Evolutionary conservation across 2,329 filamentous ascomycete genomes (phyloP), one percentile per base, ranked within the genome.

Genomic region (Epicoccum sorghinum): DNA sequence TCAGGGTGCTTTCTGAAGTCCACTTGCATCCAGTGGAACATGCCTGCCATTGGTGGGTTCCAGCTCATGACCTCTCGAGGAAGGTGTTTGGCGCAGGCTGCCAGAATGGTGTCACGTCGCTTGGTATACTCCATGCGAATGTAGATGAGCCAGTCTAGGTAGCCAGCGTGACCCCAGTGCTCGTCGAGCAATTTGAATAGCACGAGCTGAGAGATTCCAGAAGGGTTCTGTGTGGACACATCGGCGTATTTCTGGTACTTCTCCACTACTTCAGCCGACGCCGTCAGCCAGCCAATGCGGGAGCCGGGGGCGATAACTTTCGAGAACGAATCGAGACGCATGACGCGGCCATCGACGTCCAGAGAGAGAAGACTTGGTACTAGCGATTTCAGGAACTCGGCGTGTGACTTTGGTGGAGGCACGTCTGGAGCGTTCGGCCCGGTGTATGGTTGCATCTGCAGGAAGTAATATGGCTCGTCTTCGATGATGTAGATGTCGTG

Each of bases 381-480:
- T 5, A 96, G 82, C 3, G 83, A 80, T 9, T 82, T 79, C 54
- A 98, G 78, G 74, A 97, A 97, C 9, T 89, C 87, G 4, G 88
- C 84, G 49, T 90, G 84, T 10, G 78, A 84, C 32, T 80, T 75
- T 6, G 88, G 87, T 0, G 84, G 79, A 6, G 85, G 82, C 4
- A 79, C 76, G 1, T 80, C 75, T 0, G 82, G 74, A 13, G 80
- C 75, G 59, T 81, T 74, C 29, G 80, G 76, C 12, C 84, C 82
- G 1, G 82, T 82, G 75, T 92, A 93, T 0, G 88, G 86, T 64
- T 90, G 86, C 89, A 92, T 90, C 75, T 96, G 93, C 32, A 96
- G 81, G 78, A 93, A 96, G 77, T 96, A 96, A 78, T 96, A 96
- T 1, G 93, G 93, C 72, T 96, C 93, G 71, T 96, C 93, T 78